Percentiles rank a stretch among this genome's conserved stretches.
These are phyloP conservation scores for Adansonia rubrostipa DNA, from an alignment of 441 rosid genomes.

Conservation along the genomic window DNA sequence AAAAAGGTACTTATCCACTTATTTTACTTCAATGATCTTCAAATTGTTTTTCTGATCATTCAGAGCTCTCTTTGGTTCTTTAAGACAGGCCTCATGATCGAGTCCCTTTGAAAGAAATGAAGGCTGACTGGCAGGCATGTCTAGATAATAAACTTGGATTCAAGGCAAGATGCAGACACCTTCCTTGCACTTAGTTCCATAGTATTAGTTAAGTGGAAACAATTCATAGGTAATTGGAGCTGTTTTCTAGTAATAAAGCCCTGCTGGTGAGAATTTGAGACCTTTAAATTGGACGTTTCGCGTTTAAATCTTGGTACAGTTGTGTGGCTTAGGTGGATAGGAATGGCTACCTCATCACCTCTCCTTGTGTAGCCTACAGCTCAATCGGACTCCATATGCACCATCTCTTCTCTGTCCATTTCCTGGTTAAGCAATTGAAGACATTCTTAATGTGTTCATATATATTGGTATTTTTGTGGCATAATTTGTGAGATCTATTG, in stretches of 20 bases:
- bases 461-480: not conserved
- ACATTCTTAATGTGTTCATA: not conserved
- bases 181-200: not conserved
- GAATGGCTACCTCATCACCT: not conserved
- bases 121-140: conserved; percentile 70
- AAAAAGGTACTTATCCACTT: conserved; percentile 46
- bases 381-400: not conserved
- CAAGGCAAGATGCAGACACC: conserved; percentile 47
- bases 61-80: conserved; percentile 21
- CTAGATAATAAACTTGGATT: conserved; percentile 63
- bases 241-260: not conserved
- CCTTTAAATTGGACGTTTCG: not conserved
- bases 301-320: not conserved
- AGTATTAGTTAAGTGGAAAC: not conserved
- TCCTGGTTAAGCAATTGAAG: not conserved
- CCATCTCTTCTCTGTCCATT: not conserved
- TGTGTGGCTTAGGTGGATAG: not conserved
- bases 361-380: not conserved
- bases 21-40: not conserved
- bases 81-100: conserved; percentile 62
- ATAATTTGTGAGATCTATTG: not conserved
- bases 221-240: not conserved
- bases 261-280: not conserved
- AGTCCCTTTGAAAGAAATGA: conserved; percentile 66
- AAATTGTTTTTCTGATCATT: not conserved